Base-by-base conservation (phyloP, 805 yeast genomes). In the Ogataea populi-albae region DNA sequence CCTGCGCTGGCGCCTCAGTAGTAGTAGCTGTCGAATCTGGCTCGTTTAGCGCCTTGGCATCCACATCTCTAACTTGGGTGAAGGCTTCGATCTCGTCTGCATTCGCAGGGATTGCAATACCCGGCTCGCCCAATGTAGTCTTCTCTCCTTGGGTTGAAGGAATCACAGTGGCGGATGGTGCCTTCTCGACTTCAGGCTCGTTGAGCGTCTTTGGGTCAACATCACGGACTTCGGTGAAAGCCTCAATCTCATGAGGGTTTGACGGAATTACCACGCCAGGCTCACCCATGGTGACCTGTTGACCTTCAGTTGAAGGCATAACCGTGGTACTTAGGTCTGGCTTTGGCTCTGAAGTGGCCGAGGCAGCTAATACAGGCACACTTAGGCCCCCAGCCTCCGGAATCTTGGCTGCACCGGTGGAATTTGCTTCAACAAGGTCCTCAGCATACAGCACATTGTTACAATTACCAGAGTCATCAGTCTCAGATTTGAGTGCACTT, bases 181-280 rank as follows among this genome's bases (percentile, higher is more conserved):
- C 24, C 30, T 39, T 35, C 24, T 27, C 45, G 9, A 34, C 24
- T 28, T 43, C 45, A 31, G 61, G 63, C 32, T 60, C 75, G 49
- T 82, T 82, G 47, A 84, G 68, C 34, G 73, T 68, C 57, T 74
- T 65, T 19, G 81, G 76, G 49, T 77, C 76, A 20, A 75, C 82
- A 35, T 72, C 69, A 41, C 74, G 65, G 17, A 79, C 69, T 47
- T 77, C 73, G 30, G 63, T 60, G 53, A 87, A 82, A 32, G 79
- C 95, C 40, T 73, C 66, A 50, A 86, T 75, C n/a, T 76, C 70
- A 28, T 70, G 72, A 14, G 86, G 71, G 53, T 83, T 73, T 26
- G 64, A 51, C 31, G 91, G 91, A 47, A 83, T 57, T 24, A 66
- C 73, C 41, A 84, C 70, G 30, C 95, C 95, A 19, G 93, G 87